A percentile compares a stretch with the other conserved stretches of the same genome.
Evolutionary conservation across 2,329 filamentous ascomycete genomes (phyloP).

Genomic region (Cladorrhinum sp.): DNA sequence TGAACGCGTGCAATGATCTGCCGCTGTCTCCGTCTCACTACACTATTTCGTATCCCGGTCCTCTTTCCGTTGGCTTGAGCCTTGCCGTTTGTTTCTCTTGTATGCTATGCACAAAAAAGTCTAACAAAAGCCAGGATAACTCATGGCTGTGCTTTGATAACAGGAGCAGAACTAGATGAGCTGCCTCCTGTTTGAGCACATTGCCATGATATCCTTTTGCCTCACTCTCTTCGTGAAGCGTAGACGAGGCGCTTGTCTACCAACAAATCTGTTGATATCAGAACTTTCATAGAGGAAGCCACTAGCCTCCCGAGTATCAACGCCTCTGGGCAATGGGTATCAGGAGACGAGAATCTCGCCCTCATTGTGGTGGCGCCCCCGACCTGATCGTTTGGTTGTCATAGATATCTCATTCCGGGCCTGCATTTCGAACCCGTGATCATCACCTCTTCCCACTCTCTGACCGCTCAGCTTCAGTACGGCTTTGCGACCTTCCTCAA

Average conservation of each 20-base stretch:
- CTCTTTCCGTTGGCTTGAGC: not conserved
- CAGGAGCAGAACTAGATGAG: not conserved
- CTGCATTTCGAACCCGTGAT: not conserved
- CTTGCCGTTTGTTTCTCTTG: not conserved
- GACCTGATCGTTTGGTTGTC: not conserved
- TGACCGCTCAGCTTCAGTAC: constrained; percentile 51
- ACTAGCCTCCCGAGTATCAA: no score
- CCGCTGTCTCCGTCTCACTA: not conserved
- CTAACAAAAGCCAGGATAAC: not conserved
- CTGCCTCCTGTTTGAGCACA: not conserved
- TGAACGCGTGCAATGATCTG: not conserved
- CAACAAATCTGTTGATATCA: not conserved
- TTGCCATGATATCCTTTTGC: not conserved
- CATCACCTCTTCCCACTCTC: not conserved
- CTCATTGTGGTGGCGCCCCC: not conserved
- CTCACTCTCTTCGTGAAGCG: not conserved
- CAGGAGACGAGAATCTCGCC: not conserved
- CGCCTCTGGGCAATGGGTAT: not conserved
- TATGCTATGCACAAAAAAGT: not conserved
- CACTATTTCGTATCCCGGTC: not conserved
- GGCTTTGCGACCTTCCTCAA: constrained; percentile 91
- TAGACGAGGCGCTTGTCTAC: not conserved
- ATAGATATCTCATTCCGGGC: not conserved
- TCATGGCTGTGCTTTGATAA: not conserved
- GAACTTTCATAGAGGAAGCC: no score